Evolutionary conservation across 2,329 filamentous ascomycete species (phyloP), one percentile per base, ranked within the genome.

Genomic region (Claviceps sp.): DNA sequence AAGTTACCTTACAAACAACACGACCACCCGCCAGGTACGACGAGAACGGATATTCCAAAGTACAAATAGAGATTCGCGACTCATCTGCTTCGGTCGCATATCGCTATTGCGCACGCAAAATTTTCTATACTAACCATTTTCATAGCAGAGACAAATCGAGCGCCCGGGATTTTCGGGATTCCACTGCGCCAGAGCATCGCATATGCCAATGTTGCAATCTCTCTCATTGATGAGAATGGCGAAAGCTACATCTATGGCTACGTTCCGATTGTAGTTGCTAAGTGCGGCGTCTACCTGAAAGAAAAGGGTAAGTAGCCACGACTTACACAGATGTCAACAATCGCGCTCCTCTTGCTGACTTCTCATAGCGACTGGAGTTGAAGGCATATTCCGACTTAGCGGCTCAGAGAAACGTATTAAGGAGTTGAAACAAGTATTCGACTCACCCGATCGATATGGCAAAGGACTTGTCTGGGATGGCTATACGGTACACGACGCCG

Each of bases 381-480:
- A 97, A 68, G 93, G 93, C 40, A 98, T 98, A 53, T 98, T 98
- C 64, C 88, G 93, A 45, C 75, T 98, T 44, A 95, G 86, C 64
- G 93, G 93, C 49, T 97, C 93, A 38, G 91, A 95, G 64, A 97
- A 96, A 71, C 86, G 93, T 55, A 98, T 98, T 71, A 98, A 97
- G 67, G 93, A 97, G 66, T 79, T 98, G 34, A 91, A 94, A 67
- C 81, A 78, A 29, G 79, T 88, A 3, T 98, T 98, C 68, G 88
- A 97, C 68, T 95, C 91, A 0, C 93, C 93, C 42, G 88, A 95
- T 61, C 80, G 90, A 60, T 98, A 95, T 66, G 93, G 93, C 51
- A 98, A 98, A 69, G 93, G 93, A 16, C 77, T 98, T 26, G 87
- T 95, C 61, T 98, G 93, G 93, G 86, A 88, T 46, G 93, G 93